These are phyloP conservation scores for Bidens hawaiensis DNA, from an alignment of 140 eudicot genomes.

Conservation along the genomic window DNA sequence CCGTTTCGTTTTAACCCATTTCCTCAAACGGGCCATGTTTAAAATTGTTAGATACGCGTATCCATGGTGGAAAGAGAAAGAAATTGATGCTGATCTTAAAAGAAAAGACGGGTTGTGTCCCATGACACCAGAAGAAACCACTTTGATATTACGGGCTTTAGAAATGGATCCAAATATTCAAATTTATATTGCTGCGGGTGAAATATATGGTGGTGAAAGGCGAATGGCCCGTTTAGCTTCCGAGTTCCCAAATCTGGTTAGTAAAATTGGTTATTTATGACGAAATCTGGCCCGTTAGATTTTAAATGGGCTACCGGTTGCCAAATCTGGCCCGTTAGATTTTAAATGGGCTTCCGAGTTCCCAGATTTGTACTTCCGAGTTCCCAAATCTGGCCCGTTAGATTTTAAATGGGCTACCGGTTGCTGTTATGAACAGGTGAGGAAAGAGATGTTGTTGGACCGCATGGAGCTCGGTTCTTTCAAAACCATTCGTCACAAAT, in stretches of 20 bases:
- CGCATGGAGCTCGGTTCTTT: conserved; percentile 44
- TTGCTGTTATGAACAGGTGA: conserved; percentile 39
- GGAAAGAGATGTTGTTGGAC: conserved; percentile 54
- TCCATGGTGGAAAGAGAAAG: conserved; percentile 81
- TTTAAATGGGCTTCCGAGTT: too few species aligned
- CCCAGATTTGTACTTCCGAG: too few species aligned
- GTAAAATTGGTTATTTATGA: conserved; percentile 7
- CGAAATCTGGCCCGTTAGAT: too few species aligned
- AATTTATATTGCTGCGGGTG: conserved; percentile 60
- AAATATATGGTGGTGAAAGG: conserved; percentile 48
- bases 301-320: too few species aligned
- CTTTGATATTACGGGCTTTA: conserved; percentile 41
- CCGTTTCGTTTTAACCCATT: background rate
- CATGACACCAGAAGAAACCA: conserved; percentile 67
- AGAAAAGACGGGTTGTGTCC: conserved; percentile 69
- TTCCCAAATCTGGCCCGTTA: too few species aligned
- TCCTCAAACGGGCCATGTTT: conserved; percentile 10
- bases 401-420: background rate
- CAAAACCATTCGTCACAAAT: too few species aligned
- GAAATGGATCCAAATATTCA: conserved; percentile 43
- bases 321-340: too few species aligned
- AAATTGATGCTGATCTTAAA: conserved; percentile 50
- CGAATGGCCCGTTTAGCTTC: conserved; percentile 53
- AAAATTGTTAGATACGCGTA: conserved; percentile 49
- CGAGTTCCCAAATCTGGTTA: conserved; percentile 54